These are phyloP conservation scores for Torulaspora globosa DNA, from an alignment of 1,139 yeast genomes.

Conservation along the genomic window DNA sequence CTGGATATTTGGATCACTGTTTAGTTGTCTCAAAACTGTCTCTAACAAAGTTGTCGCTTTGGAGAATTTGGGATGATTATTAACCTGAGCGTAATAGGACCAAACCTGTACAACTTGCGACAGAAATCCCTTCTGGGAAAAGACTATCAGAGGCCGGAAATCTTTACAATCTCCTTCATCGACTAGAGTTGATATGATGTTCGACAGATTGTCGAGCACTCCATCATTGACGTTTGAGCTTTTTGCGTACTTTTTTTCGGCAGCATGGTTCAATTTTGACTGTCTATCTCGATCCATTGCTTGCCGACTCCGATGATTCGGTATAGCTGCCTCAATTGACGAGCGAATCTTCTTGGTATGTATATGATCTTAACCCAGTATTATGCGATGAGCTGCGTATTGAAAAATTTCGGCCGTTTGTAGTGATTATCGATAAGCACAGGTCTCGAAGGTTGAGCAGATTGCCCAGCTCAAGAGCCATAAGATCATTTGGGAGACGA, in stretches of 20 bases:
- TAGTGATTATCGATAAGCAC: background rate
- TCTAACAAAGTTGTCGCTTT: conserved; percentile 39
- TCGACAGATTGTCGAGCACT: conserved; percentile 30
- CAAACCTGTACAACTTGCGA: conserved; percentile 48
- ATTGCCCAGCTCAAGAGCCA: background rate
- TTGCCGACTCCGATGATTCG: background rate
- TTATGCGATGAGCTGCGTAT: conserved; percentile 10
- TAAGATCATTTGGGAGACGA: background rate
- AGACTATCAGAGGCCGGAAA: conserved; percentile 31
- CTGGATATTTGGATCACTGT: conserved; percentile 24
- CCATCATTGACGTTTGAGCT: conserved; percentile 29
- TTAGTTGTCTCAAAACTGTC: conserved; percentile 22
- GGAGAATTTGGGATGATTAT: conserved; percentile 52
- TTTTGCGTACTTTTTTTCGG: conserved; percentile 5
- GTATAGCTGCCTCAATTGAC: background rate
- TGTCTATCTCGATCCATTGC: conserved; percentile 7
- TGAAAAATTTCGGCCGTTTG: conserved; percentile 11
- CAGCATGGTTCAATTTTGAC: background rate
- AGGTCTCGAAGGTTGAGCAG: background rate
- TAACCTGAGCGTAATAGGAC: conserved; percentile 62
- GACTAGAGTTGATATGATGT: conserved; percentile 22
- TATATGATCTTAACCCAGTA: background rate
- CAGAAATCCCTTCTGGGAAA: conserved; percentile 38
- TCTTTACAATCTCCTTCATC: conserved; percentile 26
- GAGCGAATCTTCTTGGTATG: background rate